These are phyloP conservation scores for Clonostachys chloroleuca DNA, from an alignment of 2,329 filamentous ascomycete species.

Conservation along the genomic window DNA sequence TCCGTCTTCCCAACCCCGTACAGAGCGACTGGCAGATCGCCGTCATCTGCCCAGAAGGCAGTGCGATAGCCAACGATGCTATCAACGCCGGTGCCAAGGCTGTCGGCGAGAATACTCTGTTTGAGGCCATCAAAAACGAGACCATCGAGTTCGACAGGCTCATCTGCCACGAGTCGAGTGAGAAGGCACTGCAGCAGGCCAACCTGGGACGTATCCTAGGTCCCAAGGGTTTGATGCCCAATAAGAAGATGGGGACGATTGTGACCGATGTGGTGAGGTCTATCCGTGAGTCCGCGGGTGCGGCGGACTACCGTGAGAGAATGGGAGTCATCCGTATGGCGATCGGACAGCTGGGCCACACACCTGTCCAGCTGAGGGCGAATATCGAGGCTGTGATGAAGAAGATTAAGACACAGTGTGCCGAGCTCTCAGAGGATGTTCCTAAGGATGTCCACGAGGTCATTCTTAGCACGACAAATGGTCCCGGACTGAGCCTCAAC, in stretches of 20 bases:
- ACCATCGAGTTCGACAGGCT: constrained; percentile 84
- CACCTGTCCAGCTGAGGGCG: constrained; percentile 76
- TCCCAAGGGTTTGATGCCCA: constrained; percentile 90
- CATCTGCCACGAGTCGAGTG: constrained; percentile 77
- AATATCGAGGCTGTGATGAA: constrained; percentile 79
- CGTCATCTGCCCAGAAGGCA: constrained; percentile 84
- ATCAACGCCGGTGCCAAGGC: constrained; percentile 73
- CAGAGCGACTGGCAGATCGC: constrained; percentile 85
- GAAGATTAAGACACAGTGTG: constrained; percentile 74
- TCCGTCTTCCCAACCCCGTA: constrained; percentile 85
- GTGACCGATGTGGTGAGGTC: constrained; percentile 72
- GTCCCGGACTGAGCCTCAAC: constrained; percentile 81
- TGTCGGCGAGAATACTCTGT: constrained; percentile 82
- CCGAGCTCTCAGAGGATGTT: constrained; percentile 55
- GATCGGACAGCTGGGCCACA: constrained; percentile 87
- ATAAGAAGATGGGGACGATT: constrained; percentile 80
- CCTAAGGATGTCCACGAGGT: constrained; percentile 49
- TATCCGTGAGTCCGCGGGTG: constrained; percentile 79
- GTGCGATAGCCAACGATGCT: constrained; percentile 69
- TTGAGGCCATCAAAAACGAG: constrained; percentile 69
- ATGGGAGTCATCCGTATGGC: constrained; percentile 81
- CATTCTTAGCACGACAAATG: constrained; percentile 82
- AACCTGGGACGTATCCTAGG: constrained; percentile 77
- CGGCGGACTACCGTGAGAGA: constrained; percentile 82
- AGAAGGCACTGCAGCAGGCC: constrained; percentile 77